A percentile compares a stretch with the other conserved stretches of the same genome.
Evolutionary conservation across 2,329 filamentous ascomycete genomes (phyloP).

Genomic region (Sporothrix euskadiensis): DNA sequence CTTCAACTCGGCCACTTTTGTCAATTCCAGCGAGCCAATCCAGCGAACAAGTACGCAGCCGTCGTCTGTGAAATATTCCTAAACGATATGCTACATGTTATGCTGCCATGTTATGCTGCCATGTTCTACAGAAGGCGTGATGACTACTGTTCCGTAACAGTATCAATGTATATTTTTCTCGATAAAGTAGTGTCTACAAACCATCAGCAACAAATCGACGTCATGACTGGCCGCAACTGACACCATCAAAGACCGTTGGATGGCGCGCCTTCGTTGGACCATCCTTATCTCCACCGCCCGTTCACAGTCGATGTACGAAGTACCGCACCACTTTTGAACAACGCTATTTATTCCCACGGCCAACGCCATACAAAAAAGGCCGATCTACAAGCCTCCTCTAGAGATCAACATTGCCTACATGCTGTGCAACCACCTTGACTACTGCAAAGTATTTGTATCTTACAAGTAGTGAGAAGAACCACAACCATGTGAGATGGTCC

Average conservation of each 20-base stretch:
- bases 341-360: not conserved
- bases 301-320: not conserved
- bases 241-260: not conserved
- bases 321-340: not conserved
- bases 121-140: not conserved
- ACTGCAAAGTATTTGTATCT: not conserved
- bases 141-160: not conserved
- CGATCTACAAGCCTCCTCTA: not conserved
- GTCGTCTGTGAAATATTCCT: not conserved
- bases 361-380: not conserved
- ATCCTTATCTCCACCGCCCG: conserved; percentile 5
- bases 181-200: not conserved
- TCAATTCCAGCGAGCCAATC: not conserved
- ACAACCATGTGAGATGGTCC: not conserved
- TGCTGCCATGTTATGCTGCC: not conserved
- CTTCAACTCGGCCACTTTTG: not conserved
- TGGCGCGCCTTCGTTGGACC: not conserved
- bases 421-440: not conserved
- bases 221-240: not conserved
- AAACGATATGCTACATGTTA: not conserved
- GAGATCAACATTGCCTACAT: not conserved
- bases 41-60: not conserved
- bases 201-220: not conserved
- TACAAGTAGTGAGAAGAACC: not conserved
- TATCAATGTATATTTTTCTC: not conserved